phyloP scores from a whole-genome alignment of 2,329 filamentous ascomycete genomes.

The Penicillium sp. region DNA sequence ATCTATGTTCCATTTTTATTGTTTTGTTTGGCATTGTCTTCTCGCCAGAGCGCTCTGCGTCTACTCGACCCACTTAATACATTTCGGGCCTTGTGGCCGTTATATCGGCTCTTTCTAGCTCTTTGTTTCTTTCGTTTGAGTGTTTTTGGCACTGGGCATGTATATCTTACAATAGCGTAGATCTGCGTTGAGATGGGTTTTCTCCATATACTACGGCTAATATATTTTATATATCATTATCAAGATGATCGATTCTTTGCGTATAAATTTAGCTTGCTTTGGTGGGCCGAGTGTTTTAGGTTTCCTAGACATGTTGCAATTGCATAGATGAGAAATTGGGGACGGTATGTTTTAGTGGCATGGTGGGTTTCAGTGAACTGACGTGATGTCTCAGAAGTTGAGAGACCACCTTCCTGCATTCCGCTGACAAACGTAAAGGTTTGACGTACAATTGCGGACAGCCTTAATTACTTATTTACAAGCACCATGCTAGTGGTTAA shows the following conservation, averaged over 20 bases:
- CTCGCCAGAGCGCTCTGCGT: slow-evolving; percentile 3
- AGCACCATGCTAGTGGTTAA: neutral
- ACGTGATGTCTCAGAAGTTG: neutral
- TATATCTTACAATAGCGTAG: neutral
- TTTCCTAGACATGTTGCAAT: neutral
- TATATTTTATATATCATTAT: neutral
- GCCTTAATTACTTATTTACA: neutral
- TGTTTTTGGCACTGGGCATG: neutral
- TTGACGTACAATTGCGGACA: neutral
- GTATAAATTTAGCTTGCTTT: neutral
- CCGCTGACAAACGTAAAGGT: neutral
- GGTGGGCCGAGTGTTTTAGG: neutral
- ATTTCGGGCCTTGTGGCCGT: slow-evolving; percentile 10
- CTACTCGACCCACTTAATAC: slow-evolving; percentile 6
- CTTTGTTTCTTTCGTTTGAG: neutral
- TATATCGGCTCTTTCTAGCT: slow-evolving; percentile 1
- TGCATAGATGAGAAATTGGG: neutral
- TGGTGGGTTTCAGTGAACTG: neutral
- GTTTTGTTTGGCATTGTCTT: slow-evolving; percentile 1
- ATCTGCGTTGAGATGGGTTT: neutral
- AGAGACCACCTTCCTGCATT: neutral
- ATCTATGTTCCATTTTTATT: slow-evolving; percentile 1
- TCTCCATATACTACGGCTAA: neutral
- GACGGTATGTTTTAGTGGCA: too few relatives aligned
- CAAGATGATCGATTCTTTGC: neutral